Evolutionary conservation across 352 stramenopile species (phyloP).

Genomic region (Pythium sukuiense): DNA sequence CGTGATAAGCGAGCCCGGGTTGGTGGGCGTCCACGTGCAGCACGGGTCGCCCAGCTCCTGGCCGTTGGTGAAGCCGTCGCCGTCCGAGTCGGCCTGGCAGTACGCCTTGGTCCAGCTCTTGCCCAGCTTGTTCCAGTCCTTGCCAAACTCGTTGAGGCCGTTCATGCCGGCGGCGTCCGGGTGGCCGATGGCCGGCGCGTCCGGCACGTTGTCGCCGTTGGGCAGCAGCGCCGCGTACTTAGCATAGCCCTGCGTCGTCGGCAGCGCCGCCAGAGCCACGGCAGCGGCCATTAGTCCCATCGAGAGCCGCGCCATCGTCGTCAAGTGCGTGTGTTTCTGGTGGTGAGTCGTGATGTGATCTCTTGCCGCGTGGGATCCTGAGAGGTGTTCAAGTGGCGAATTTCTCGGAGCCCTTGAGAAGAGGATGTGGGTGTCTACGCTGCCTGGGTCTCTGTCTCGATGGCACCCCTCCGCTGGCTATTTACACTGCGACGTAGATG

Average conservation of each 20-base stretch:
- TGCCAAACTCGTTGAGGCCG: conserved; percentile 39
- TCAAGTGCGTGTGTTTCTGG: neutral
- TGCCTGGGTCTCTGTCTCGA: neutral
- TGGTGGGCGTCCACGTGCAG: conserved; percentile 44
- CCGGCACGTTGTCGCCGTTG: conserved; percentile 34
- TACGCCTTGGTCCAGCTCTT: conserved; percentile 35
- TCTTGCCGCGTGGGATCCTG: neutral
- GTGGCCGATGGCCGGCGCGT: conserved; percentile 35
- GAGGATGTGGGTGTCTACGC: neutral
- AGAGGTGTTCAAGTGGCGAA: neutral
- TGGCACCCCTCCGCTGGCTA: neutral
- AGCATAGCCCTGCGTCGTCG: conserved; percentile 19
- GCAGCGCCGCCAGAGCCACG: neutral
- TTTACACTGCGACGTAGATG: neutral
- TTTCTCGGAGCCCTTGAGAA: neutral
- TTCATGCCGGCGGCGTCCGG: conserved; percentile 28
- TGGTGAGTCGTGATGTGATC: neutral
- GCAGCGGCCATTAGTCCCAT: neutral
- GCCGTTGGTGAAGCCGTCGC: conserved; percentile 43
- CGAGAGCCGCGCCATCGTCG: neutral
- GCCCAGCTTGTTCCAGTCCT: conserved; percentile 34
- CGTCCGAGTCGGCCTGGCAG: conserved; percentile 41
- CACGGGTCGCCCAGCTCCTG: conserved; percentile 46
- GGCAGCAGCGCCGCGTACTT: conserved; percentile 32
- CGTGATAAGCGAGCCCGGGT: conserved; percentile 46